These are phyloP conservation scores for Afroboletus lepidellus DNA, from an alignment of 1,284 basidiomycete species.

Conservation along the genomic window DNA sequence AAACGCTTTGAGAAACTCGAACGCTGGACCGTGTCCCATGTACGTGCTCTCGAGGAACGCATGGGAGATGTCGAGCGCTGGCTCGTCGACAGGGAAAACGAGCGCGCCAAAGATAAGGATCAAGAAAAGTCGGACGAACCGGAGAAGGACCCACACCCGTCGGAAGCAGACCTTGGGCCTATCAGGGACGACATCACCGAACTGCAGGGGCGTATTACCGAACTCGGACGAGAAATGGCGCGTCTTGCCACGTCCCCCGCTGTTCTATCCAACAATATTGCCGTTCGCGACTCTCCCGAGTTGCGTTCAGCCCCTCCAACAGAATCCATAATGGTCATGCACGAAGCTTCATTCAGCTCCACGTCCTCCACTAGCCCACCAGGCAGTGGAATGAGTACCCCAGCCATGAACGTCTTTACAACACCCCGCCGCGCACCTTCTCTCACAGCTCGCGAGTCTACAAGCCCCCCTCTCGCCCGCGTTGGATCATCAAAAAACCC, in stretches of 20 bases:
- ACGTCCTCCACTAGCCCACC: conserved; percentile 22
- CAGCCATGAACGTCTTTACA: conserved; percentile 26
- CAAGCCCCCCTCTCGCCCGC: conserved; percentile 59
- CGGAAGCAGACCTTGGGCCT: conserved; percentile 38
- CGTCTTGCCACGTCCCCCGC: conserved; percentile 58
- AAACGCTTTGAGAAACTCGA: conserved; percentile 76
- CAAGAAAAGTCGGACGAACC: conserved; percentile 19
- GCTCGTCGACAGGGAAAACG: conserved; percentile 74
- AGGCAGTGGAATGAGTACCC: conserved; percentile 17
- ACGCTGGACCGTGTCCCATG: conserved; percentile 79
- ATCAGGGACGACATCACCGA: conserved; percentile 68
- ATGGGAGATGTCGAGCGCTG: conserved; percentile 83
- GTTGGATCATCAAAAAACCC: conserved; percentile 21
- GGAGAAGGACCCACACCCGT: conserved; percentile 1
- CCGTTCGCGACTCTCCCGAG: conserved; percentile 44
- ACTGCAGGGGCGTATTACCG: conserved; percentile 67
- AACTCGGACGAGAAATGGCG: conserved; percentile 75
- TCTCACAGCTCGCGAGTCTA: conserved; percentile 54
- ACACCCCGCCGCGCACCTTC: conserved; percentile 35
- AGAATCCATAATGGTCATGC: conserved; percentile 39
- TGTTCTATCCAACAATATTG: conserved; percentile 53
- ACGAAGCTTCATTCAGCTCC: conserved; percentile 28
- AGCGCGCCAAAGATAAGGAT: conserved; percentile 33
- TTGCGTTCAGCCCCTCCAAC: conserved; percentile 41
- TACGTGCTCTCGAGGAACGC: conserved; percentile 76